Conservation (phyloP, 345 rosid species). For the Sapria himalayana region DNA sequence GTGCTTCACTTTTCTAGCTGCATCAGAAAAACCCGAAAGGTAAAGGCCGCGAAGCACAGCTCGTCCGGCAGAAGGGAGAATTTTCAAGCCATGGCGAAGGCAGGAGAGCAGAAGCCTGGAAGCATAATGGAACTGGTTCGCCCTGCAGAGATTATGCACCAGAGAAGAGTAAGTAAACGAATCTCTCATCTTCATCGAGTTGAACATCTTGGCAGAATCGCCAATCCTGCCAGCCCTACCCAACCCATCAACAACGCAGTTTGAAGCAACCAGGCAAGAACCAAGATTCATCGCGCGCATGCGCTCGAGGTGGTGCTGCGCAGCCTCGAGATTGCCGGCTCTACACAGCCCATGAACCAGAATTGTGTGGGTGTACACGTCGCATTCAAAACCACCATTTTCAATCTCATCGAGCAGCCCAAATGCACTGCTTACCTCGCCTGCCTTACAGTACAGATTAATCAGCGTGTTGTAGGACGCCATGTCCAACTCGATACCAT, state of each 20-base stretch:
- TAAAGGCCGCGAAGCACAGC: constrained; percentile 51
- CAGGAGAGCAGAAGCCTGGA: constrained; percentile 48
- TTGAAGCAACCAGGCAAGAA: constrained; percentile 32
- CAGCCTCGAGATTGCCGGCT: constrained; percentile 36
- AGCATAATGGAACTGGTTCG: constrained; percentile 33
- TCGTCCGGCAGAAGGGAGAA: constrained; percentile 38
- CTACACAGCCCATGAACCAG: constrained; percentile 47
- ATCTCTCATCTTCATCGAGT: constrained; percentile 53
- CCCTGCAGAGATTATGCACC: constrained; percentile 68
- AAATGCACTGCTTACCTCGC: constrained; percentile 35
- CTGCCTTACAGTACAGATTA: constrained; percentile 40
- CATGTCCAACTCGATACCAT: constrained; percentile 45
- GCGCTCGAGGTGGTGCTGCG: constrained; percentile 26
- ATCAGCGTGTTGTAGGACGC: constrained; percentile 52
- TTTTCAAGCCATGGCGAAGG: constrained; percentile 35
- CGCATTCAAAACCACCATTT: constrained; percentile 34
- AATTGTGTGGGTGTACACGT: constrained; percentile 62
- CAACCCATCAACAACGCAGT: constrained; percentile 46
- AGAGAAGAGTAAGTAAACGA: constrained; percentile 54
- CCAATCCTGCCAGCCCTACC: constrained; percentile 42
- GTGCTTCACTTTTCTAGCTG: constrained; percentile 32
- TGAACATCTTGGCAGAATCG: constrained; percentile 29
- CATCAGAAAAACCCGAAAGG: constrained; percentile 27
- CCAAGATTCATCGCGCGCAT: constrained; percentile 31
- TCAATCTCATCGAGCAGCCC: constrained; percentile 35